A percentile compares a stretch with the other conserved stretches of the same genome.
Conservation (phyloP, 2,329 filamentous ascomycete genomes). For the Hyphodiscus sp. region DNA sequence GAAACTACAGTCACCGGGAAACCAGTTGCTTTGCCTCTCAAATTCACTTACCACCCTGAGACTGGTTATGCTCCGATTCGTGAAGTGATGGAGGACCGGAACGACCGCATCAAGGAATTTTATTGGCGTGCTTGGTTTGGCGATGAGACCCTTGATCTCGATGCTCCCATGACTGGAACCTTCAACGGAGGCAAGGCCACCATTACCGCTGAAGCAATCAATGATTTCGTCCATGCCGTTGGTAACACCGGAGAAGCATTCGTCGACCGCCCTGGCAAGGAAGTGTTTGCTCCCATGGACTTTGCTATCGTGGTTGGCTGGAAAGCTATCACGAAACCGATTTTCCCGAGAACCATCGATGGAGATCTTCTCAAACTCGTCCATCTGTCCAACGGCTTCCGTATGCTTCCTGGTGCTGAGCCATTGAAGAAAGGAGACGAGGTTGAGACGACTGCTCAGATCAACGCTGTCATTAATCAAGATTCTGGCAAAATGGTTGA, state of each 20-base stretch:
- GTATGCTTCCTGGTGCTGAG: constrained; percentile 93
- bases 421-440: constrained; percentile 94
- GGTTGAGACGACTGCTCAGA: constrained; percentile 85
- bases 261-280: constrained; percentile 89
- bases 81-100: constrained; percentile 92
- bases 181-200: constrained; percentile 86
- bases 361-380: constrained; percentile 94
- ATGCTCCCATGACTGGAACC: constrained; percentile 74
- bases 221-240: constrained; percentile 98
- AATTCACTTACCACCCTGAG: constrained; percentile 91
- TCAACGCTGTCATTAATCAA: constrained; percentile 97
- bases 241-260: constrained; percentile 97
- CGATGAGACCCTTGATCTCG: constrained; percentile 73
- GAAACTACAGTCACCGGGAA: constrained; percentile 80
- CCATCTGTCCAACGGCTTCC: constrained; percentile 94
- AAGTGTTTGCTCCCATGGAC: constrained; percentile 95
- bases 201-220: constrained; percentile 88
- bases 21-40: constrained; percentile 75
- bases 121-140: constrained; percentile 99
- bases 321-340: constrained; percentile 99
- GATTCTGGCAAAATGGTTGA: constrained; percentile 99
- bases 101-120: constrained; percentile 98
- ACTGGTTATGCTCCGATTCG: constrained; percentile 95
- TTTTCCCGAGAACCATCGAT: constrained; percentile 94
- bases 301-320: constrained; percentile 97